Evolutionary conservation across 257 asterid genomes (phyloP).

Genomic region (Solanum paucissectum): DNA sequence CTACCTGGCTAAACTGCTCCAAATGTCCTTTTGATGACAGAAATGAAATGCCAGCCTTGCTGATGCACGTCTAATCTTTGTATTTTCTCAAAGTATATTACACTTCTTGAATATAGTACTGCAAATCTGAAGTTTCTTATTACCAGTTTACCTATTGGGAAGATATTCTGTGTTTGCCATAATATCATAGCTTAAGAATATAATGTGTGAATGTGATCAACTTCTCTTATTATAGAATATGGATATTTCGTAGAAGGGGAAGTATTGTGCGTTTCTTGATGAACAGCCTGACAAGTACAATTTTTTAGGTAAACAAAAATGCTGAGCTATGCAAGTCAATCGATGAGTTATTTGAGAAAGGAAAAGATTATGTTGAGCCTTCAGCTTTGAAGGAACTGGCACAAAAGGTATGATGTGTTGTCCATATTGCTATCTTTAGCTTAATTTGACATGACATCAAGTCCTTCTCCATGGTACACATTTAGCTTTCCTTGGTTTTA

Average conservation of each 20-base stretch:
- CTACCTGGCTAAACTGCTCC: background rate
- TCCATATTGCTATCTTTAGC: background rate
- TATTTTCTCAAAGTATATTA: background rate
- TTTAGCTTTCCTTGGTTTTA: background rate
- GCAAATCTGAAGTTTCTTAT: background rate
- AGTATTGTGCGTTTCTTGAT: background rate
- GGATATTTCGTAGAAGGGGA: background rate
- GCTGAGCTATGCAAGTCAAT: conserved; percentile 68
- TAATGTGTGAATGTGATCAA: background rate
- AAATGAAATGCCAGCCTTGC: background rate
- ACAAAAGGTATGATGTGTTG: conserved; percentile 49
- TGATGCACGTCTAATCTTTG: background rate
- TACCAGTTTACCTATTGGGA: background rate
- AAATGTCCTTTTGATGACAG: background rate
- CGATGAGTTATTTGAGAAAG: conserved; percentile 79
- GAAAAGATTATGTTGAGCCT: conserved; percentile 37
- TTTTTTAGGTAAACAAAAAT: conserved; percentile 71
- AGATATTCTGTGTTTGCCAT: background rate
- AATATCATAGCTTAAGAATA: background rate
- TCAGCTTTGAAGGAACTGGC: conserved; percentile 47
- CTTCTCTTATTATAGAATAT: background rate
- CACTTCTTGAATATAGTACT: background rate
- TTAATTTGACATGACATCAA: background rate
- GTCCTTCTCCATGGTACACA: background rate
- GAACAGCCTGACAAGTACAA: conserved; percentile 7